Percentiles rank a stretch among this genome's conserved stretches.
Evolutionary conservation across 371 early-diverging fungal species (phyloP).

Genomic region (Sporodiniella umbellata): DNA sequence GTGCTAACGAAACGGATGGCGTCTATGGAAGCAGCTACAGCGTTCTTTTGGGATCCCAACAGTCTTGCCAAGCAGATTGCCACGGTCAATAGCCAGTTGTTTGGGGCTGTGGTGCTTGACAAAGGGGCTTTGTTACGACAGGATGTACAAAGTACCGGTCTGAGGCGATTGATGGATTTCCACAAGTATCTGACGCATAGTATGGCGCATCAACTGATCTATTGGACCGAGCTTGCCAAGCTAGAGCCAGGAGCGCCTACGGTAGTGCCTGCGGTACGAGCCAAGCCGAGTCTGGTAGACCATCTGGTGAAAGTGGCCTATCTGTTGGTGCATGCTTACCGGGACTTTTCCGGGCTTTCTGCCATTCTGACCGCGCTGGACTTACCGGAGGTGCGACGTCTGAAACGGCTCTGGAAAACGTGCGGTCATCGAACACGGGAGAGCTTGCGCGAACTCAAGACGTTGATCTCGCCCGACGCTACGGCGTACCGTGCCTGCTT

Average conservation of each 20-base stretch:
- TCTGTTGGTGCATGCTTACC: constrained; percentile 58
- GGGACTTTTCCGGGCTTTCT: constrained; percentile 60
- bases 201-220: constrained; percentile 51
- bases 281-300: constrained; percentile 30
- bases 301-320: constrained; percentile 53
- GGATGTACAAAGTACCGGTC: constrained; percentile 16
- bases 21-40: constrained; percentile 41
- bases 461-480: constrained; percentile 35
- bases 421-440: constrained; percentile 53
- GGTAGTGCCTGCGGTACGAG: constrained; percentile 20
- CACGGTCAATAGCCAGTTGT: constrained; percentile 51
- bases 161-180: constrained; percentile 48
- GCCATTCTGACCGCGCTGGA: constrained; percentile 56
- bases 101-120: constrained; percentile 42
- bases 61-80: constrained; percentile 57
- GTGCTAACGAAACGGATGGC: constrained; percentile 46
- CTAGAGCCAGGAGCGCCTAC: constrained; percentile 4
- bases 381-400: constrained; percentile 57
- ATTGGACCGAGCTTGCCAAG: constrained; percentile 26
- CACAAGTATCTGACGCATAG: constrained; percentile 56
- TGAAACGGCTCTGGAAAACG: constrained; percentile 49
- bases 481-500: constrained; percentile 45
- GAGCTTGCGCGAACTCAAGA: constrained; percentile 46
- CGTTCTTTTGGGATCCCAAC: constrained; percentile 56
- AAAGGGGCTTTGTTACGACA: constrained; percentile 28